Conservation (phyloP, 2,329 filamentous ascomycete genomes). For the Didymellaceae sp. region DNA sequence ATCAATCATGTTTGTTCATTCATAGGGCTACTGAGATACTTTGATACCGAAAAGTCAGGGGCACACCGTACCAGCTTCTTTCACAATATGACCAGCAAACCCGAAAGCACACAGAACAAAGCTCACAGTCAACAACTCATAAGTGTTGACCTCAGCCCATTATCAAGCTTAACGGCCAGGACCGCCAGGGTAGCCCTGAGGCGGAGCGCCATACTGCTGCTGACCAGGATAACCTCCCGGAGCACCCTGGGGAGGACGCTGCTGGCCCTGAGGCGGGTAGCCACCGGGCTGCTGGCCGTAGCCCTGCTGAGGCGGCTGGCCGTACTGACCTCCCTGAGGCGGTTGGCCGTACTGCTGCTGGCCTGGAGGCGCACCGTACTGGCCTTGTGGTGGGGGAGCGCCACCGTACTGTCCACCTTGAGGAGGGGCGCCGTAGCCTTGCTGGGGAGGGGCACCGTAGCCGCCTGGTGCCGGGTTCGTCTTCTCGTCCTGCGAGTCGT, state of each 20-base stretch:
- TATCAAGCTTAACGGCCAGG: constrained; percentile 14
- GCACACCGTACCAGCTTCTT: too few species aligned
- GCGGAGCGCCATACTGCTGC: constrained; percentile 30
- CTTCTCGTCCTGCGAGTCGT: constrained; percentile 71
- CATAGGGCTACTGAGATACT: too few species aligned
- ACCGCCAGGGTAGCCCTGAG: constrained; percentile 23
- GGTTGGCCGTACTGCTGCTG: constrained; percentile 12
- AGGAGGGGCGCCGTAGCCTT: constrained; percentile 40
- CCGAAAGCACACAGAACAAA: too few species aligned
- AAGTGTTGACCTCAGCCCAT: too few species aligned
- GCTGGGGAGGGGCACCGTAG: constrained; percentile 38
- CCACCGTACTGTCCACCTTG: constrained; percentile 34
- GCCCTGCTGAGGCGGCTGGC: constrained; percentile 31
- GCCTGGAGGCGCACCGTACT: constrained; percentile 29
- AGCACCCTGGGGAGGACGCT: constrained; percentile 28
- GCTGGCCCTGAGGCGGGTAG: constrained; percentile 27
- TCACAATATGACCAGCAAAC: too few species aligned
- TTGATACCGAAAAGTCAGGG: too few species aligned
- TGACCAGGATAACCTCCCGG: constrained; percentile 33
- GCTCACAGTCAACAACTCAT: too few species aligned
- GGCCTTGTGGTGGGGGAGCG: constrained; percentile 28
- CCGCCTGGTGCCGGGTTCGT: constrained; percentile 46
- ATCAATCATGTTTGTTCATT: too few species aligned
- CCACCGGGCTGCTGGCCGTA: constrained; percentile 29
- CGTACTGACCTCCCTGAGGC: constrained; percentile 13